These are phyloP conservation scores for Gracilaria gracilis DNA, from an alignment of 23 red algal genomes.

Conservation along the genomic window DNA sequence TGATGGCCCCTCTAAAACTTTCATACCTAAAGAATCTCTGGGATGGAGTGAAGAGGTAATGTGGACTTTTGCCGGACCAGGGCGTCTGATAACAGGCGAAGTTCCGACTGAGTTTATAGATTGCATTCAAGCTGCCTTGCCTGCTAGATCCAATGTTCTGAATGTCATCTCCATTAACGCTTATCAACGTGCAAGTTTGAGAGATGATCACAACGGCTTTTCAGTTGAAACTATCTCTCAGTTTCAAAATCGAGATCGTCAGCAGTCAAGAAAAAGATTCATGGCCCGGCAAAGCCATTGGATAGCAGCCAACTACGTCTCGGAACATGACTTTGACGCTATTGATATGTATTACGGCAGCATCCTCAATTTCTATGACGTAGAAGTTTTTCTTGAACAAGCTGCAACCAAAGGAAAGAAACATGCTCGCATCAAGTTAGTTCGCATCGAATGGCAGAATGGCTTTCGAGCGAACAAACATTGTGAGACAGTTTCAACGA, in stretches of 20 bases:
- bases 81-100: too few species aligned
- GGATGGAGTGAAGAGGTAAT: too few species aligned
- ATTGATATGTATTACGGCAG: not conserved
- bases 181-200: too few species aligned
- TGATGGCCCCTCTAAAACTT: too few species aligned
- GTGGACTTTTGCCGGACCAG: not conserved
- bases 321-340: not conserved
- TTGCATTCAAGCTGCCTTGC: too few species aligned
- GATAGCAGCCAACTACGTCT: slow-evolving; percentile 25
- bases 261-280: not conserved
- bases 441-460: not conserved
- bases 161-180: too few species aligned
- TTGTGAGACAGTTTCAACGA: not conserved
- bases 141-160: too few species aligned
- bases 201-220: not conserved
- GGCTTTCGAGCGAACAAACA: not conserved
- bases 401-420: not conserved
- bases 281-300: slow-evolving; percentile 20
- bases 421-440: too few species aligned
- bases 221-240: not conserved
- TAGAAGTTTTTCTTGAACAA: not conserved
- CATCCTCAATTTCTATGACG: not conserved
- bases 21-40: too few species aligned
- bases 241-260: not conserved
- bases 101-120: too few species aligned